A percentile compares a stretch with the other conserved stretches of the same genome.
Conservation (phyloP, 352 stramenopile species). For the Saprolegnia diclina region DNA sequence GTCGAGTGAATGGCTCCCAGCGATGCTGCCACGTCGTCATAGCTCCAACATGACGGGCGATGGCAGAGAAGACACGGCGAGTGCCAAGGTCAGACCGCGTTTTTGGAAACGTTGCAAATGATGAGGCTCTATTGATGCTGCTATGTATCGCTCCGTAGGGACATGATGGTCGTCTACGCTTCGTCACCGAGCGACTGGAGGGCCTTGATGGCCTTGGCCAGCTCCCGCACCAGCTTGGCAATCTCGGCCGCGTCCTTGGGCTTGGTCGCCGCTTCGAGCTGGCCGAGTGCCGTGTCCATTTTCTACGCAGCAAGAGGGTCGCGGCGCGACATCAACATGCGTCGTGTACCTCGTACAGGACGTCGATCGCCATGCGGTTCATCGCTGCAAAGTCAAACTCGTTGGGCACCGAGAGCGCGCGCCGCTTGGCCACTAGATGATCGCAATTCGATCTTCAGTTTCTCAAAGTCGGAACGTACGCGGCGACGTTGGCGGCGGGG, state of each 20-base stretch:
- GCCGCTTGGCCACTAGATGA: conserved; percentile 14
- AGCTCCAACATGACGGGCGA: too few species aligned
- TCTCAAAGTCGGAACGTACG: conserved; percentile 11
- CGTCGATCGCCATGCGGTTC: conserved; percentile 1
- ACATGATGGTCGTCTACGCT: neutral
- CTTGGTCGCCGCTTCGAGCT: conserved; percentile 50
- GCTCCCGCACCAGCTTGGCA: conserved; percentile 56
- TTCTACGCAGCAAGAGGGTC: conserved; percentile 41
- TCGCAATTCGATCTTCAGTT: neutral
- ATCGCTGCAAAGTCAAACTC: conserved; percentile 1
- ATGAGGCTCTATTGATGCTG: too few species aligned
- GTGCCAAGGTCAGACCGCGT: too few species aligned
- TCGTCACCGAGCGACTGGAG: conserved; percentile 29
- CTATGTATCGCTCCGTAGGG: too few species aligned
- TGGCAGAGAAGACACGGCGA: too few species aligned
- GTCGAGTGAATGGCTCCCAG: too few species aligned
- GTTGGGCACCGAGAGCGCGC: conserved; percentile 1
- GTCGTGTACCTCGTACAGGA: conserved; percentile 20
- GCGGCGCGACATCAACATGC: neutral
- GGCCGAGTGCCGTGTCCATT: conserved; percentile 56
- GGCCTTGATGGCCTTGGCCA: conserved; percentile 50
- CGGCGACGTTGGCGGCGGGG: neutral
- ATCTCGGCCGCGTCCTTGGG: conserved; percentile 51
- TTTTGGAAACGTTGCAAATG: too few species aligned
- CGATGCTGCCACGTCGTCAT: too few species aligned